Evolutionary conservation across 2,329 filamentous ascomycete species (phyloP), one percentile per base, ranked within the genome.

Genomic region (Penicillium sp.): DNA sequence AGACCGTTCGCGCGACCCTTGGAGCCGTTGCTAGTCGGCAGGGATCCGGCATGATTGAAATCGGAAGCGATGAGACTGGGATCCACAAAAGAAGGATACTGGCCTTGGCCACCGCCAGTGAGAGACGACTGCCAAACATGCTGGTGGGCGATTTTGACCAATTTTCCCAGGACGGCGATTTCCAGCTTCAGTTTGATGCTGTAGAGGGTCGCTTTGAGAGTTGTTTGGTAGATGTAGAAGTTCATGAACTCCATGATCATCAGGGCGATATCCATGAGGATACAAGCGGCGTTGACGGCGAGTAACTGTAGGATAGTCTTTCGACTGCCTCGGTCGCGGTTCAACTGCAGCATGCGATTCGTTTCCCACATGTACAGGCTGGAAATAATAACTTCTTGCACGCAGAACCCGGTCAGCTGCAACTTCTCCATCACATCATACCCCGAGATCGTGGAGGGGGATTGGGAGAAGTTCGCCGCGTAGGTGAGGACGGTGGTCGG

Each of bases 401-500:
- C 37, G 49, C 66, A 68, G 58, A 77, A 75, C 0, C 64, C 65
- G 7, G 68, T 71, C 21, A 78, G 60, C 52, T 78, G 70, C 2
- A 71, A 55, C 46, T 68, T 69, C 51, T 75, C 72, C 56, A 66
- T 66, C 33, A 67, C 37, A 48, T 64, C 57, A 49, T 65, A 68
- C 3, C 59, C 61, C 3, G 20, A 29, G 45, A 61, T 1, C 54
- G 62, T 61, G 2, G 56, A 32, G 3, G n/a, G 9, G 18, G 59
- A 45, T 6, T 42, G 17, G 13, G 50, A 55, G 29, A 60, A 64
- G 40, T 67, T 66, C 27, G 62, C 57, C 7, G 47, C 80, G 49
- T 77, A 83, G 4, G 79, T 78, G 29, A 86, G 67, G 1, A 84
- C 75, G 1, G 77, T 79, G 3, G 79, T 80, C 1, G 78, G 73